Evolutionary conservation across 2,329 filamentous ascomycete species (phyloP).

Genomic region (Aspergillus aculeatus): DNA sequence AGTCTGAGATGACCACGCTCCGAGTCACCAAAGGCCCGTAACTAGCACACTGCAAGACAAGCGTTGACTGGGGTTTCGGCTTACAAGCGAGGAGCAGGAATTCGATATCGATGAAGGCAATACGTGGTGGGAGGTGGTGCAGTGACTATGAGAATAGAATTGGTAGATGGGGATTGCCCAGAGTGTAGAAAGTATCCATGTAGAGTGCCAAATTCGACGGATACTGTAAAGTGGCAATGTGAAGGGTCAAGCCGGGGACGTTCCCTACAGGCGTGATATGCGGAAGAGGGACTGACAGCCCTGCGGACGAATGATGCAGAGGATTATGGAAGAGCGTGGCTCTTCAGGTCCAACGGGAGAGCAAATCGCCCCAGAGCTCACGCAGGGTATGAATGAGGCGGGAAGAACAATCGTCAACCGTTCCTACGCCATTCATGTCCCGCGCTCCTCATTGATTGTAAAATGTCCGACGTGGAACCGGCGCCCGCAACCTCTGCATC

Average conservation of each 20-base stretch:
- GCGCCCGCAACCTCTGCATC: slow-evolving; percentile 20
- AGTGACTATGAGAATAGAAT: slow-evolving; percentile 5
- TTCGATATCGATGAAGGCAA: not conserved
- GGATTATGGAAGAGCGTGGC: slow-evolving; percentile 7
- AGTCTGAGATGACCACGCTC: slow-evolving; percentile 6
- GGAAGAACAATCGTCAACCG: slow-evolving; percentile 1
- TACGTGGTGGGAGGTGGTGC: not conserved
- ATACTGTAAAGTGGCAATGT: slow-evolving; percentile 13
- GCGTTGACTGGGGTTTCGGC: not conserved
- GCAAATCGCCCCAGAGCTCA: not conserved
- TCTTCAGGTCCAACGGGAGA: slow-evolving; percentile 6
- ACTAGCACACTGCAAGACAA: not conserved
- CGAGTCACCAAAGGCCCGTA: not conserved
- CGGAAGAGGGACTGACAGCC: slow-evolving; percentile 5
- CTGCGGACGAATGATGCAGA: slow-evolving; percentile 7
- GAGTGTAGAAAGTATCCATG: not conserved
- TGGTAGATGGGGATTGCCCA: not conserved
- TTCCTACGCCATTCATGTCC: slow-evolving; percentile 6
- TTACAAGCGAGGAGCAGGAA: not conserved
- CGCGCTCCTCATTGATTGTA: slow-evolving; percentile 16
- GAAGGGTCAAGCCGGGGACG: slow-evolving; percentile 5
- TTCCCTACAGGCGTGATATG: slow-evolving; percentile 11
- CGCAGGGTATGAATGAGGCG: slow-evolving; percentile 1
- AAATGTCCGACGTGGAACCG: slow-evolving; percentile 29
- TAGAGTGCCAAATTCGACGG: not conserved